Evolutionary conservation across 345 rosid genomes (phyloP), one percentile per base, ranked within the genome.

Genomic region (Rhodomyrtus tomentosa): DNA sequence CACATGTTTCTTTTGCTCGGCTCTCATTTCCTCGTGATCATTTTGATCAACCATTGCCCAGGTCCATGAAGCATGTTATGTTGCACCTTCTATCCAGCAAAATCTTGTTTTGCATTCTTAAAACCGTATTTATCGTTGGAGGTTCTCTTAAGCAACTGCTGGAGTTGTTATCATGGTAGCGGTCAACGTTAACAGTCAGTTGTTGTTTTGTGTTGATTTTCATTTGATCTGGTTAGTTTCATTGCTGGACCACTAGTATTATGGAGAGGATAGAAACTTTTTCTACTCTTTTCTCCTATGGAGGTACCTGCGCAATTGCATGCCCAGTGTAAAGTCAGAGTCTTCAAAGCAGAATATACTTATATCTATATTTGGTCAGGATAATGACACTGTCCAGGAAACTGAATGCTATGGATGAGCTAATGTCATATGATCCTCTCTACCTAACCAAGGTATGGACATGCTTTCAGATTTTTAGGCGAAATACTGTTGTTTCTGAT

Each of bases 321-420:
- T 15, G 21, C 80, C 27, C 55, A 15, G n/a, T 7, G 25, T 22
- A 15, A n/a, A 50, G 11, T 50, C 83, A 50, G 52, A 81, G 3
- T 29, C 72, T 45, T n/a, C 42, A 62, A 62, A 62, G 42, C 24
- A 62, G 38, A 50, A 10, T n/a, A 5, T 45, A 50, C 16, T 36
- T 83, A 40, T 38, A 20, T 50, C 52, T 52, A 72, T 81, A 4
- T 4, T 81, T 27, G 85, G 42, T 82, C 91, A 98, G 99, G 94
- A 91, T 94, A 81, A 96, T 96, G 93, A 83, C 90, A 49, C 91
- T 98, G 85, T 96, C 99, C 59, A 95, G 90, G 93, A 96, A 96
- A 92, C 91, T 96, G 83, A 89, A 92, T 52, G 86, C 89, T 80
- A 92, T 93, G 95, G 98, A 95, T 89, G 99, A 96, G 85, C 90